phyloP scores from a whole-genome alignment of 2,329 filamentous ascomycete genomes.

The Aspergillus sp. region DNA sequence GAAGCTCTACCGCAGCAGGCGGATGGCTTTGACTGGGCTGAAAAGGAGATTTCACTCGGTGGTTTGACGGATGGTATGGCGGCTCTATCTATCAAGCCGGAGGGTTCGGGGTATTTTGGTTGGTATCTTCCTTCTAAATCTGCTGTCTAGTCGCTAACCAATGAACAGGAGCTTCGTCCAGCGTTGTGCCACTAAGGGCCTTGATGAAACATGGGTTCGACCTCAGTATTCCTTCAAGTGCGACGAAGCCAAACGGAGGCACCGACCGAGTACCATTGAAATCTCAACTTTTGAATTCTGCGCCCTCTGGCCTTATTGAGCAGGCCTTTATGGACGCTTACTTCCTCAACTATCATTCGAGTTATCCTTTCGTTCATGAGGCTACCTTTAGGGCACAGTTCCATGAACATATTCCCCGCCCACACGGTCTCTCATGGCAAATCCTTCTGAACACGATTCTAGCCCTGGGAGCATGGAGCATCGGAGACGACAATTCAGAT shows the following conservation, averaged over 20 bases:
- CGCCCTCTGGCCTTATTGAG: conserved; percentile 32
- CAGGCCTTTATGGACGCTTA: conserved; percentile 41
- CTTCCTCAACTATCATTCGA: conserved; percentile 42
- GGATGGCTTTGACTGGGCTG: conserved; percentile 34
- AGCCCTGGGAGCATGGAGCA: conserved; percentile 41
- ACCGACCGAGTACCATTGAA: conserved; percentile 28
- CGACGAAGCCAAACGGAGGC: conserved; percentile 16
- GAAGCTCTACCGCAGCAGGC: conserved; percentile 39
- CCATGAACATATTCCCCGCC: conserved; percentile 37
- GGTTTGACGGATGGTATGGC: conserved; percentile 37
- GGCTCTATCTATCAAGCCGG: conserved; percentile 34
- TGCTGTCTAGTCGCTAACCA: neutral
- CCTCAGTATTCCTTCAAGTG: conserved; percentile 28
- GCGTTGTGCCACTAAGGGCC: conserved; percentile 33
- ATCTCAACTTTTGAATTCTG: conserved; percentile 31
- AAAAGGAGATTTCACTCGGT: conserved; percentile 33
- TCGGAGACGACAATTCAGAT: conserved; percentile 34
- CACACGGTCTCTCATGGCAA: conserved; percentile 38
- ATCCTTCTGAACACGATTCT: conserved; percentile 41
- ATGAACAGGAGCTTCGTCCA: conserved; percentile 29
- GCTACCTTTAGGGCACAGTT: conserved; percentile 43
- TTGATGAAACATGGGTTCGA: conserved; percentile 35
- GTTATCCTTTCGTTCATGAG: conserved; percentile 45
- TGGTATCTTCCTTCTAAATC: conserved; percentile 1
- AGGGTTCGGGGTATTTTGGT: conserved; percentile 36